phyloP scores from a whole-genome alignment of 768 basidiomycete species.

The Chalciporus pseudorubinellus region DNA sequence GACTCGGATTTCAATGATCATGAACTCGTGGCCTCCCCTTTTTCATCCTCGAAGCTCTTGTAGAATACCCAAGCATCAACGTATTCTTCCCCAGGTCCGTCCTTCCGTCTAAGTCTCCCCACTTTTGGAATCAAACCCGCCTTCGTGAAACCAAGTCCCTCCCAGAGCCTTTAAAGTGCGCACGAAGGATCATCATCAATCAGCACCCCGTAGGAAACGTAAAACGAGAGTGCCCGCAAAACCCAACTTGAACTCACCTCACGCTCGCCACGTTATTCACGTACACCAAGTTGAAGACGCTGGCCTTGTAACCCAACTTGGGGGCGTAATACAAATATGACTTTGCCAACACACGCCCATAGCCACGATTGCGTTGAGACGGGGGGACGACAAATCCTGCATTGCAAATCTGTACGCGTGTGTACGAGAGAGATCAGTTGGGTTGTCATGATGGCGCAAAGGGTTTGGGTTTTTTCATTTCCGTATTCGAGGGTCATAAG shows the following conservation, averaged over 20 bases:
- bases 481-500: background rate
- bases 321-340: slow-evolving; percentile 85
- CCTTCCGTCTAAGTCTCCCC: slow-evolving; percentile 63
- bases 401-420: slow-evolving; percentile 67
- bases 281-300: slow-evolving; percentile 91
- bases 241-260: slow-evolving; percentile 55
- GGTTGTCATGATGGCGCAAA: background rate
- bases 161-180: slow-evolving; percentile 66
- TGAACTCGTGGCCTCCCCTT: background rate
- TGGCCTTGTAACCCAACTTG: slow-evolving; percentile 68
- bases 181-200: background rate
- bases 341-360: slow-evolving; percentile 69
- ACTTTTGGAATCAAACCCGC: slow-evolving; percentile 75
- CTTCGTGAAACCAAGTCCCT: slow-evolving; percentile 73
- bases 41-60: slow-evolving; percentile 59
- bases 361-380: slow-evolving; percentile 57
- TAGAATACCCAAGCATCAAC: slow-evolving; percentile 87
- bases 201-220: too few species aligned
- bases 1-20: background rate
- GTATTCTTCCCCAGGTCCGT: slow-evolving; percentile 79
- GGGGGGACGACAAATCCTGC: slow-evolving; percentile 83
- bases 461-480: slow-evolving; percentile 10
- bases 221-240: too few species aligned
- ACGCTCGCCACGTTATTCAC: slow-evolving; percentile 77
- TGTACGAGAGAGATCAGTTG: background rate